Evolutionary conservation across 257 asterid genomes (phyloP), one percentile per base, ranked within the genome.

Genomic region (Salvia splendens): DNA sequence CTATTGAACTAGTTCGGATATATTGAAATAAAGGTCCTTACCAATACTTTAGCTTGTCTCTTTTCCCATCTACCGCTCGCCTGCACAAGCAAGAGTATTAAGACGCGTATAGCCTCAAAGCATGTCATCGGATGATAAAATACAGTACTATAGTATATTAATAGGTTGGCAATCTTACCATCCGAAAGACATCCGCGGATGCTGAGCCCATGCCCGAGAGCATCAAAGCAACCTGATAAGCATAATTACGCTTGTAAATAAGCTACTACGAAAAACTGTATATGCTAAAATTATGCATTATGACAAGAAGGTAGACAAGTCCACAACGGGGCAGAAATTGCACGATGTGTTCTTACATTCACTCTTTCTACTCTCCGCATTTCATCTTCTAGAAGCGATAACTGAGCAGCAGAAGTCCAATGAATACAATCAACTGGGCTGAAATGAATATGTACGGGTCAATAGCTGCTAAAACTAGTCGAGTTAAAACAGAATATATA

Each of bases 331-430:
- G 20, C 32, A 47, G 30, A 66, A 73, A 32, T 36, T 41, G 12
- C 24, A 11, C 7, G 53, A 58, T 32, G 74, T 24, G 30, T 46
- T 58, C 96, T 78, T 85, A 94, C 99, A 64, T 94, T 94, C 51
- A 94, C 96, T 88, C 99, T 77, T 85, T 94, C 99, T 11, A 94
- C 84, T 85, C 99, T 91, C 64, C 96, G 83, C 99, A 94, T 94
- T 80, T 94, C 99, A 71, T 94, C 99, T 77, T 94, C 97, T 17
- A 94, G 95, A 78, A 94, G 83, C 28, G 99, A 88, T 60, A 94
- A 76, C 75, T 94, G 97, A 70, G 95, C 93, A 77, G 97, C 97
- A 43, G 99, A 94, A 58, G 93, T 94, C 97, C 96, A 81, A 71
- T 94, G 91, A 45, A 94, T 94, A 79, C 99, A 94, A 77, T 90